These are phyloP conservation scores for Bretschneidera sinensis DNA, from an alignment of 345 rosid species.

Conservation along the genomic window DNA sequence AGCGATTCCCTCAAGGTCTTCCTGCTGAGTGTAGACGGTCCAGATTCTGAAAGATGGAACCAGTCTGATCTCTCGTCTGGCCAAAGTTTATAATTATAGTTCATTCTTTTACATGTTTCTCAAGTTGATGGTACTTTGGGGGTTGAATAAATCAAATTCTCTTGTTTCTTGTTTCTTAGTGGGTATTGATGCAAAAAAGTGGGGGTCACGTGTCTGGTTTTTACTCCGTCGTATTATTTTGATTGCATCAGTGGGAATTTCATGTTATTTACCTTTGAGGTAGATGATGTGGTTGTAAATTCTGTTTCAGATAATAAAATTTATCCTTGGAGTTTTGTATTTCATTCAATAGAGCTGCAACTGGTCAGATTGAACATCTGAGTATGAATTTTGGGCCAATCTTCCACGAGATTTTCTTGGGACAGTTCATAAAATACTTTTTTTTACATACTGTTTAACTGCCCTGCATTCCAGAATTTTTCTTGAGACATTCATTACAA, in stretches of 20 bases:
- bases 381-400: too few species aligned
- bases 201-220: too few species aligned
- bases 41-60: constrained; percentile 23
- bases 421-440: too few species aligned
- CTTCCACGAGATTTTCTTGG: too few species aligned
- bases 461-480: too few species aligned
- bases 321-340: not conserved
- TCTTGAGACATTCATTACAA: too few species aligned
- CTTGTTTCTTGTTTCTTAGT: constrained; percentile 9
- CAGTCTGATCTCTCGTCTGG: not conserved
- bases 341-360: too few species aligned
- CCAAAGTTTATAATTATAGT: not conserved
- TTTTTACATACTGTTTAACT: too few species aligned
- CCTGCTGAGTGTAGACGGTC: constrained; percentile 51
- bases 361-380: too few species aligned
- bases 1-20: constrained; percentile 54
- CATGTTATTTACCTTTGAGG: not conserved
- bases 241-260: not conserved
- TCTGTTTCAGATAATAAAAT: constrained; percentile 24
- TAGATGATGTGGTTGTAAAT: constrained; percentile 17
- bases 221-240: too few species aligned
- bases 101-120: constrained; percentile 16
- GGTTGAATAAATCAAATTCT: constrained; percentile 20
- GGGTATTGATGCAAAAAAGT: too few species aligned
- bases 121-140: constrained; percentile 3